A percentile compares a stretch with the other conserved stretches of the same genome.
These are phyloP conservation scores for Parmelia sp. DNA, from an alignment of 495 filamentous ascomycete species.

Conservation along the genomic window DNA sequence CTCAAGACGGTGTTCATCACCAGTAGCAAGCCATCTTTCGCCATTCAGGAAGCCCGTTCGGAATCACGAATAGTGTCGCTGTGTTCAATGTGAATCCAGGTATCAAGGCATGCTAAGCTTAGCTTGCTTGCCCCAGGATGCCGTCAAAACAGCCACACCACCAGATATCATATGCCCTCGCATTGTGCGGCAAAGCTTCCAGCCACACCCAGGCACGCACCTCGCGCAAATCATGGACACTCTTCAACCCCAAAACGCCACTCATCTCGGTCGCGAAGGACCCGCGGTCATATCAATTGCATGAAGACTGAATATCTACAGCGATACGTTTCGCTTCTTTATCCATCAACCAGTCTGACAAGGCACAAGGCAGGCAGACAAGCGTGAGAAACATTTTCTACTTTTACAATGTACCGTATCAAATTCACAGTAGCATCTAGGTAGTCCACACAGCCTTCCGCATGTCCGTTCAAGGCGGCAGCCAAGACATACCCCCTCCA, in stretches of 20 bases:
- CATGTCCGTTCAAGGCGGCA: background rate
- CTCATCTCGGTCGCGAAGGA: no score
- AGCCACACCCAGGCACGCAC: no score
- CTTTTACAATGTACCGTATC: background rate
- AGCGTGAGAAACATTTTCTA: background rate
- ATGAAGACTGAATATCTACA: background rate
- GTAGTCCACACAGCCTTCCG: background rate
- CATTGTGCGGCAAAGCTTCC: no score
- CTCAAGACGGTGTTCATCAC: conserved; percentile 28
- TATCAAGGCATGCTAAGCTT: no score
- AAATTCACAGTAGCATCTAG: background rate
- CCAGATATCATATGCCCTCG: no score
- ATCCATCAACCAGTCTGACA: background rate
- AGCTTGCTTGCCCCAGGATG: no score
- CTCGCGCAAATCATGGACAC: no score
- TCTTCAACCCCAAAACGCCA: no score
- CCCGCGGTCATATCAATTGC: no score
- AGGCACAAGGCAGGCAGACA: background rate
- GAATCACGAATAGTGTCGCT: no score
- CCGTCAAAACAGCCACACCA: no score
- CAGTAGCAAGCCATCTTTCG: conserved; percentile 37
- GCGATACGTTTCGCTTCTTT: background rate
- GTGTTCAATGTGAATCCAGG: no score
- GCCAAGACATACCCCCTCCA: background rate
- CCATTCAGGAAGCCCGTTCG: conserved; percentile 29